Evolutionary conservation across 2,329 filamentous ascomycete genomes (phyloP), one percentile per base, ranked within the genome.

Genomic region (Talaromyces sp.): DNA sequence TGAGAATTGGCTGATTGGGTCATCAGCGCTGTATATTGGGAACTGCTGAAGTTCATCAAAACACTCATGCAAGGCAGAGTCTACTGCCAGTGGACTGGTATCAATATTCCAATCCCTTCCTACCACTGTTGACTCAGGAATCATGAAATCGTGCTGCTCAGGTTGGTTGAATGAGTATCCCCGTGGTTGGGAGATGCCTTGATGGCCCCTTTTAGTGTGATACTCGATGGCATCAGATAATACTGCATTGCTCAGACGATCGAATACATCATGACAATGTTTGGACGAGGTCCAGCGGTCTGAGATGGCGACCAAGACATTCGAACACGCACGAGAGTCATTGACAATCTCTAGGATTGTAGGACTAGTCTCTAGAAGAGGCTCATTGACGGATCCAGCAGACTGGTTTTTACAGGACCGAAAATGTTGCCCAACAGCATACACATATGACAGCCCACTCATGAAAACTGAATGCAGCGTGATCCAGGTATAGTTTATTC

Each of bases 401-500:
- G 59, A 41, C 14, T 63, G 32, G 9, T 64, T 58, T 27, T 71
- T 64, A 3, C 67, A 60, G 10, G 68, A 69, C 24, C 74, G 75
- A 32, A 80, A 73, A 57, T 79, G 77, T 1, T 74, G 70, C 0
- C 76, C 70, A 0, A 79, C 61, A 0, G 76, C 76, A 43, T 80
- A 80, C 2, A 80, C 73, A 55, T 78, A 80, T 0, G 77, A 76
- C 0, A 79, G 62, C 0, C 79, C 79, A 0, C 79, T 79, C 60
- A 81, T 75, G 64, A 82, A 82, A 1, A 81, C 73, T 0, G 77
- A 72, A 55, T 82, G 80, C 60, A 82, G 72, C 0, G 80, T 80
- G 27, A 82, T 76, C 79, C 80, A 82, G 31, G 54, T 56, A 27
- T 56, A 56, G 54, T 56, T 56, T 11, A 56, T 54, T 52, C 76